Evolutionary conservation across 768 basidiomycete genomes (phyloP).

Genomic region (Suillus discolor): DNA sequence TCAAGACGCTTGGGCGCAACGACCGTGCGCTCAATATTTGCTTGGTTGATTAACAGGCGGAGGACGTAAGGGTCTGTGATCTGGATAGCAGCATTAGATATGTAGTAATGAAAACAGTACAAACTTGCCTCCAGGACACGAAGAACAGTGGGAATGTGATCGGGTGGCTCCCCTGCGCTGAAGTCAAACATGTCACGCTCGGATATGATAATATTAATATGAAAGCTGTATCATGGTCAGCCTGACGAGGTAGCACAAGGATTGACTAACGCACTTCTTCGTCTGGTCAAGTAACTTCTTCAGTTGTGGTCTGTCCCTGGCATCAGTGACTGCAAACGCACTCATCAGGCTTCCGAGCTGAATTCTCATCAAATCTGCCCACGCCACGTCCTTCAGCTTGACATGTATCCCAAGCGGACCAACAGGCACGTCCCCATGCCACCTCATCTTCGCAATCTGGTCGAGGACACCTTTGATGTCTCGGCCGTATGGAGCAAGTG

Average conservation of each 20-base stretch:
- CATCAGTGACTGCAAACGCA: constrained; percentile 75
- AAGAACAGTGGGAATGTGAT: constrained; percentile 68
- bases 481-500: constrained; percentile 61
- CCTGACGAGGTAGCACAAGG: constrained; percentile 1
- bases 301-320: constrained; percentile 59
- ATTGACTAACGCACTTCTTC: constrained; percentile 61
- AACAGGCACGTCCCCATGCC: constrained; percentile 68
- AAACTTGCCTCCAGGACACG: constrained; percentile 75
- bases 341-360: constrained; percentile 62
- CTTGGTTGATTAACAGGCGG: constrained; percentile 79
- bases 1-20: constrained; percentile 65
- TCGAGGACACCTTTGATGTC: constrained; percentile 61
- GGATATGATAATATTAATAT: constrained; percentile 60
- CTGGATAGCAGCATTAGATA: constrained; percentile 40
- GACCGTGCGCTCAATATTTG: constrained; percentile 69
- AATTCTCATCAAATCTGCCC: constrained; percentile 65
- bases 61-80: constrained; percentile 72
- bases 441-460: constrained; percentile 50
- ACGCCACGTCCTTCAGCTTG: constrained; percentile 67
- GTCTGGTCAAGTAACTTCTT: constrained; percentile 54
- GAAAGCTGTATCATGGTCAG: constrained; percentile 36
- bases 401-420: constrained; percentile 84
- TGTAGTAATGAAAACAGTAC: neutral
- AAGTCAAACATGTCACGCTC: constrained; percentile 84
- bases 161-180: constrained; percentile 67